Evolutionary conservation across 306 rosid species (phyloP).

Genomic region (Prunus mira): DNA sequence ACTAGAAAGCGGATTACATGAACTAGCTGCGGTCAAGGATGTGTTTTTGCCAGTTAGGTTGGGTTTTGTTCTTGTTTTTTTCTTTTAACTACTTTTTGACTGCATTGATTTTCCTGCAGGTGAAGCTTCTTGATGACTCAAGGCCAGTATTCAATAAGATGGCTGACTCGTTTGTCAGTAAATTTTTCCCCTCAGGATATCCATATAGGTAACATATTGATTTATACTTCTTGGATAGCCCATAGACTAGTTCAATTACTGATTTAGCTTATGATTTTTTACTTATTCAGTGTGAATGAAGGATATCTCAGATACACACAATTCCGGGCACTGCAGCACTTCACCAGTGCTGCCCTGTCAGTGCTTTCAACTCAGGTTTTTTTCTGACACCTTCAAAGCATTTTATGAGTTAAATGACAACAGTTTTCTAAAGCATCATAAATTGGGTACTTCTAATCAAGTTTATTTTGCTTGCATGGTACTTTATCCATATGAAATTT

Average conservation of each 20-base stretch:
- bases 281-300: conserved; percentile 67
- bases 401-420: neutral
- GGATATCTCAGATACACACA: conserved; percentile 93
- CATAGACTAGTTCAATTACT: neutral
- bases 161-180: conserved; percentile 65
- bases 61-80: neutral
- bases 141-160: conserved; percentile 52
- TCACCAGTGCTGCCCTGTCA: conserved; percentile 77
- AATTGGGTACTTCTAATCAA: neutral
- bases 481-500: neutral
- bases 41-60: neutral
- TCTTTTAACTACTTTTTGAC: neutral
- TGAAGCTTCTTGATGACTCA: conserved; percentile 60
- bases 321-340: conserved; percentile 87
- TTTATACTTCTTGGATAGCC: neutral
- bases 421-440: neutral
- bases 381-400: conserved; percentile 13
- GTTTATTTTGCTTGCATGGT: neutral
- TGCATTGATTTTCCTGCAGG: conserved; percentile 31
- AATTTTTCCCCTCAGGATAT: conserved; percentile 88
- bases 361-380: conserved; percentile 93
- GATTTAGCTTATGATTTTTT: conserved; percentile 9
- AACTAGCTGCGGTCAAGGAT: neutral
- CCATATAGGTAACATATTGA: conserved; percentile 60
- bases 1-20: neutral